These are phyloP conservation scores for Hymenoscyphus fructigenus DNA, from an alignment of 2,329 filamentous ascomycete species.

Conservation along the genomic window DNA sequence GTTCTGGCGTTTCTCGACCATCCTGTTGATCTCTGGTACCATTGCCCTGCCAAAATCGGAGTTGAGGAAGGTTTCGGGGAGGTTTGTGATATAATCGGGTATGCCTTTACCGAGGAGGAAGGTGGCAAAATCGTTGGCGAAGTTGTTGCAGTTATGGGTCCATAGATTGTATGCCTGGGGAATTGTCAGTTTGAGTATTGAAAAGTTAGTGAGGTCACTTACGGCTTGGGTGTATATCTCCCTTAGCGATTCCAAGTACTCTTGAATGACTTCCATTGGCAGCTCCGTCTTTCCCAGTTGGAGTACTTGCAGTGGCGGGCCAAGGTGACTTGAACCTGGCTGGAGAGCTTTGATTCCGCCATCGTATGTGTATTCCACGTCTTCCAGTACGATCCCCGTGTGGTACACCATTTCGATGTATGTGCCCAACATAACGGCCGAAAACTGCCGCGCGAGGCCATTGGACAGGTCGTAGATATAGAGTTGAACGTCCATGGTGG, in stretches of 20 bases:
- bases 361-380: constrained; percentile 89
- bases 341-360: constrained; percentile 78
- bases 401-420: constrained; percentile 94
- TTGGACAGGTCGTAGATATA: constrained; percentile 77
- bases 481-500: constrained; percentile 69
- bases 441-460: constrained; percentile 51
- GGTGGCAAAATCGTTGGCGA: constrained; percentile 86
- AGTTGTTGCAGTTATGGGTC: constrained; percentile 96
- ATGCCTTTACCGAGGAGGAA: constrained; percentile 89
- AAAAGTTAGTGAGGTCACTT: constrained; percentile 13
- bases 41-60: constrained; percentile 89
- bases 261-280: constrained; percentile 76
- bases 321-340: constrained; percentile 84
- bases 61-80: constrained; percentile 81
- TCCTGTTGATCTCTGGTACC: constrained; percentile 68
- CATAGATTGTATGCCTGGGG: constrained; percentile 79
- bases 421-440: constrained; percentile 55
- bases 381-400: constrained; percentile 81
- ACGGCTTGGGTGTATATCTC: constrained; percentile 80
- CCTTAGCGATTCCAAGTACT: constrained; percentile 83
- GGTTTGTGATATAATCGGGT: constrained; percentile 78
- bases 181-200: constrained; percentile 9
- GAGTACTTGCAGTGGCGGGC: constrained; percentile 74
- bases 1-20: constrained; percentile 59
- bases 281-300: constrained; percentile 74